These are phyloP conservation scores for Diplodia mutila DNA, from an alignment of 2,329 filamentous ascomycete species.

Conservation along the genomic window DNA sequence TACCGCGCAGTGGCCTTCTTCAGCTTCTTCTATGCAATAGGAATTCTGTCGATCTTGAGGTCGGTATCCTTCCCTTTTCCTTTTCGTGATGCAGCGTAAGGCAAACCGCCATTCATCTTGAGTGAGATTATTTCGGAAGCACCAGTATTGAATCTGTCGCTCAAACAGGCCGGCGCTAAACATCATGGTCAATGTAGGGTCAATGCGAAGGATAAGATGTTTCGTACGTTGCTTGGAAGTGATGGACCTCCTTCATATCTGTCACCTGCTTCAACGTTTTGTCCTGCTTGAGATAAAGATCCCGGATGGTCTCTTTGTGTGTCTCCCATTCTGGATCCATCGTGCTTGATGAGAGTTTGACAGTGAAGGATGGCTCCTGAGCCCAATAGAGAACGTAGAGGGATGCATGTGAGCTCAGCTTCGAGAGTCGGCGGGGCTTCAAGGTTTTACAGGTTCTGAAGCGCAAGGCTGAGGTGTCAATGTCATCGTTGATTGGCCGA, in stretches of 20 bases:
- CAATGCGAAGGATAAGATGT: accelerated
- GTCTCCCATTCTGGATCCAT: conserved; percentile 29
- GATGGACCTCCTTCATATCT: neutral
- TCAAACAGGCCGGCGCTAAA: conserved; percentile 32
- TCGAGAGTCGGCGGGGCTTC: neutral
- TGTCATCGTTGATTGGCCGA: neutral
- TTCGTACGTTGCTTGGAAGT: conserved; percentile 21
- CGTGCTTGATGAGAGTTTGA: neutral
- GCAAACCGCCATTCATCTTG: conserved; percentile 31
- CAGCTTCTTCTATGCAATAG: neutral
- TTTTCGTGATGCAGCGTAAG: conserved; percentile 30
- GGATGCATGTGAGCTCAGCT: too few species aligned
- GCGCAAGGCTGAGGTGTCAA: neutral
- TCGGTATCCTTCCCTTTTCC: conserved; percentile 29
- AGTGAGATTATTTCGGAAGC: conserved; percentile 33
- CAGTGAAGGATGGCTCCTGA: neutral
- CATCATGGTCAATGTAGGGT: neutral
- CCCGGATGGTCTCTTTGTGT: conserved; percentile 33
- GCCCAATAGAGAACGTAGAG: neutral
- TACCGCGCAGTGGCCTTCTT: neutral
- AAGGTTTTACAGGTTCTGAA: neutral
- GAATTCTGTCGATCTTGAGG: neutral
- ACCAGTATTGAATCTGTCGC: conserved; percentile 35
- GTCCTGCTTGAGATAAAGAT: conserved; percentile 21
- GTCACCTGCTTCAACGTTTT: conserved; percentile 6